These are phyloP conservation scores for Hyphopichia wangnamkhiaoensis DNA, from an alignment of 1,139 yeast genomes.

Conservation along the genomic window DNA sequence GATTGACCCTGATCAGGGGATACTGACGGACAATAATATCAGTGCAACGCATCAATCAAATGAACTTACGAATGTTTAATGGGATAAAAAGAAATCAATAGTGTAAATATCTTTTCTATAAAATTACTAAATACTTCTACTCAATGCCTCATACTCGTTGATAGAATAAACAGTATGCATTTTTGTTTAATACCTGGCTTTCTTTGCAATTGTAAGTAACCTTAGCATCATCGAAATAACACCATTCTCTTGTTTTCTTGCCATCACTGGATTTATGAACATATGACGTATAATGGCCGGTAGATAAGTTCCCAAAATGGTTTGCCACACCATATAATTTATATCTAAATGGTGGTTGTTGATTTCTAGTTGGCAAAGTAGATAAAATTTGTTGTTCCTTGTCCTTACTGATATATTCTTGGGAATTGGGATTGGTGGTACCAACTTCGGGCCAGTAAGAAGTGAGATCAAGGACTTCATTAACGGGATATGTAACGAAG, in stretches of 20 bases:
- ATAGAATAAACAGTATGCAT: constrained; percentile 79
- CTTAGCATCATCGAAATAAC: constrained; percentile 73
- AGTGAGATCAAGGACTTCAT: constrained; percentile 62
- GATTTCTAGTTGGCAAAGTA: constrained; percentile 70
- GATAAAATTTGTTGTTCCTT: constrained; percentile 46
- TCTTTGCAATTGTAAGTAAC: constrained; percentile 45
- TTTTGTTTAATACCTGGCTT: constrained; percentile 51
- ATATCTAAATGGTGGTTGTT: constrained; percentile 77
- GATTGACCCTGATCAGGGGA: constrained; percentile 4
- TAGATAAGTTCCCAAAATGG: constrained; percentile 76
- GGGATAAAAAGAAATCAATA: no score
- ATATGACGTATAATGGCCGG: constrained; percentile 92
- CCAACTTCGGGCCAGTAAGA: constrained; percentile 73
- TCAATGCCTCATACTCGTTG: constrained; percentile 34
- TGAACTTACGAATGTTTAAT: not conserved
- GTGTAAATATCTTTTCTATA: no score
- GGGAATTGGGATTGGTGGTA: constrained; percentile 21
- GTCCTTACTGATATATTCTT: constrained; percentile 29
- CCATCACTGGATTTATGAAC: constrained; percentile 57
- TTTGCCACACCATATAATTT: constrained; percentile 84
- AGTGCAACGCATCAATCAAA: no score
- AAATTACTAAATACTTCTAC: constrained; percentile 7
- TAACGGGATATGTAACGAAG: constrained; percentile 60
- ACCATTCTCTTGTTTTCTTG: constrained; percentile 56
- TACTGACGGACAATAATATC: not conserved